phyloP scores from a whole-genome alignment of 2,329 filamentous ascomycete genomes.

The Neonectria coccinea region DNA sequence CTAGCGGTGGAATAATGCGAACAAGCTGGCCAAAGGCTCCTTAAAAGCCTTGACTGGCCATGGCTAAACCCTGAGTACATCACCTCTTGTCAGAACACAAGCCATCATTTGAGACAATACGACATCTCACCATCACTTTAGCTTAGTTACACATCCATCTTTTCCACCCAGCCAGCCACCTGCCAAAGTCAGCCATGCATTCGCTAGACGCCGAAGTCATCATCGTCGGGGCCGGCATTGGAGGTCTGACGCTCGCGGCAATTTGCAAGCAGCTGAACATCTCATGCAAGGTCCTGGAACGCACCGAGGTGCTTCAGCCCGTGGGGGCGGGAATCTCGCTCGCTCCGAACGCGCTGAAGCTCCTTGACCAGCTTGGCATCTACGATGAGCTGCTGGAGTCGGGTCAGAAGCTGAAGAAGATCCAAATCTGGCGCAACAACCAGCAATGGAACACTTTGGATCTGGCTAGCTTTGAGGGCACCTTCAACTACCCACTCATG shows the following conservation, averaged over 20 bases:
- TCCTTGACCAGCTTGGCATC: constrained; percentile 25
- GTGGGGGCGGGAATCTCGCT: constrained; percentile 28
- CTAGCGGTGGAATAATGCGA: not conserved
- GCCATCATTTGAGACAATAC: not conserved
- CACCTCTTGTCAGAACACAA: constrained; percentile 7
- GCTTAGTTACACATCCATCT: not conserved
- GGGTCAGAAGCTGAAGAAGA: constrained; percentile 25
- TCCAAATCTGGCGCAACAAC: constrained; percentile 28
- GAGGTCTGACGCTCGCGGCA: constrained; percentile 25
- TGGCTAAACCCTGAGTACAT: constrained; percentile 1
- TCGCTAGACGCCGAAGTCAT: constrained; percentile 24
- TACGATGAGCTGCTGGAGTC: constrained; percentile 19
- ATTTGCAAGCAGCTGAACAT: constrained; percentile 25
- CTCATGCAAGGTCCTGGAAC: constrained; percentile 26
- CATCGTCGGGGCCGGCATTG: constrained; percentile 25
- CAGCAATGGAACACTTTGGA: constrained; percentile 26
- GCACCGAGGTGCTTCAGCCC: constrained; percentile 11
- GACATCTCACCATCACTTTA: not conserved
- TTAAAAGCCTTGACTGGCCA: not conserved
- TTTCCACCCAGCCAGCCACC: not conserved
- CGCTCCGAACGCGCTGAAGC: constrained; percentile 24
- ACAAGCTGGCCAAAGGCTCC: not conserved
- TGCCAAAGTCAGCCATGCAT: constrained; percentile 13
- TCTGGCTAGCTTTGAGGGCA: constrained; percentile 19
- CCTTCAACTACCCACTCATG: constrained; percentile 25